Evolutionary conservation across 2,329 filamentous ascomycete species (phyloP).

Genomic region (Beauveria scarabaeidicola): DNA sequence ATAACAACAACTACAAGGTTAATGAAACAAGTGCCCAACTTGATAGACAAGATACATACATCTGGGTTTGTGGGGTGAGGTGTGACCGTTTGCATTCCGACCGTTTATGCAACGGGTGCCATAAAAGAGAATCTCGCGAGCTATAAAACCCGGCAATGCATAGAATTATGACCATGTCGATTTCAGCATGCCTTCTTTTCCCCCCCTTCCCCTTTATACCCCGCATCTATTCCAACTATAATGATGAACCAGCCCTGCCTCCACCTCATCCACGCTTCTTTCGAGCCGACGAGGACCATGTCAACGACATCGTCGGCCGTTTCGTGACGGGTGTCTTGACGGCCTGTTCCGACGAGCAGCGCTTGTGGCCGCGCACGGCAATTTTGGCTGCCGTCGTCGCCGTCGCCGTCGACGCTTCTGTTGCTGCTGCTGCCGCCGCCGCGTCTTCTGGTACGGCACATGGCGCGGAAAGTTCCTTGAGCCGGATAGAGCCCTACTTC

Average conservation of each 20-base stretch:
- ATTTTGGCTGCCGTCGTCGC: not conserved
- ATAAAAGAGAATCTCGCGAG: too few species aligned
- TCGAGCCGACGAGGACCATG: not conserved
- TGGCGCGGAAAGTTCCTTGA: not conserved
- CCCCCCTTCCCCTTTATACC: too few species aligned
- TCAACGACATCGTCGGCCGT: not conserved
- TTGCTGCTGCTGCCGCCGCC: not conserved
- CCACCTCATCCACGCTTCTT: not conserved
- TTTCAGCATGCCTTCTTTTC: too few species aligned
- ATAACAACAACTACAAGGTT: too few species aligned
- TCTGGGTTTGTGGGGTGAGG: too few species aligned
- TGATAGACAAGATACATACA: too few species aligned
- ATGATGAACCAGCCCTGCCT: not conserved
- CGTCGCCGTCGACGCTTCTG: not conserved
- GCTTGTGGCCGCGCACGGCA: not conserved
- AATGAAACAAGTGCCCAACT: too few species aligned
- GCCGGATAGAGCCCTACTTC: constrained; percentile 36
- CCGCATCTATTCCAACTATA: not conserved
- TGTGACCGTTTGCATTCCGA: too few species aligned
- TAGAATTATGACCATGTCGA: too few species aligned
- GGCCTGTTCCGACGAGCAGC: not conserved
- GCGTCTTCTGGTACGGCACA: not conserved
- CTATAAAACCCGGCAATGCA: too few species aligned
- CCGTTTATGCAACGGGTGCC: too few species aligned
- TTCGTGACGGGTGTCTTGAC: not conserved